Evolutionary conservation across 176 grass and related monocot species (phyloP).

Genomic region (Guadua angustifolia): DNA sequence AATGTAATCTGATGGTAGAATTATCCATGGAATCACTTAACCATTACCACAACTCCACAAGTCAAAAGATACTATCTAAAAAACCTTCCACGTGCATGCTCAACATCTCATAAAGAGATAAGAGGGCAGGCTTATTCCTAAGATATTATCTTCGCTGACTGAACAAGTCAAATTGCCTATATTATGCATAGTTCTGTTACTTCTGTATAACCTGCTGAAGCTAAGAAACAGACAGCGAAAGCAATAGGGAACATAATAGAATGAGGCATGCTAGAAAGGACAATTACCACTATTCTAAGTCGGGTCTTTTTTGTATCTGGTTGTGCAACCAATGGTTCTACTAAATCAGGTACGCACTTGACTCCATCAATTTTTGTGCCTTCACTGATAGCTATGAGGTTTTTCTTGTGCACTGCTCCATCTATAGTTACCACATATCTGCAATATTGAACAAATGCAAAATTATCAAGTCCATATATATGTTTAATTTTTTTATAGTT

Average conservation of each 20-base stretch:
- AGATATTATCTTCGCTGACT: neutral
- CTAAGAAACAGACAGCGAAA: conserved; percentile 4
- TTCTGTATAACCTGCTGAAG: neutral
- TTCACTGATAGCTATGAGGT: conserved; percentile 81
- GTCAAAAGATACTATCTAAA: conserved; percentile 6
- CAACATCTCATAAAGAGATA: neutral
- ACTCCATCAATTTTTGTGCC: conserved; percentile 80
- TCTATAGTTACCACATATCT: conserved; percentile 91
- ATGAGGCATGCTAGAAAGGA: conserved; percentile 28
- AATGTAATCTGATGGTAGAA: neutral
- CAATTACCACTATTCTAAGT: conserved; percentile 82
- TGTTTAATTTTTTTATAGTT: neutral
- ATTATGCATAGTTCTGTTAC: neutral
- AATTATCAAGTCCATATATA: conserved; percentile 32
- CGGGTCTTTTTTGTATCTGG: conserved; percentile 67
- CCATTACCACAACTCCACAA: neutral
- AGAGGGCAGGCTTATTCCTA: conserved; percentile 1
- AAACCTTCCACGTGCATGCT: neutral
- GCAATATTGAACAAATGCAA: conserved; percentile 43
- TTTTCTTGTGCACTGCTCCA: conserved; percentile 70
- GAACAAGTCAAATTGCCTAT: neutral
- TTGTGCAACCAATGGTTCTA: conserved; percentile 67
- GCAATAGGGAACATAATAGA: conserved; percentile 23
- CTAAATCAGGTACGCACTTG: conserved; percentile 83
- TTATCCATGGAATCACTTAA: neutral